phyloP scores from a whole-genome alignment of 768 basidiomycete species.

The Flagelloscypha sp. region DNA sequence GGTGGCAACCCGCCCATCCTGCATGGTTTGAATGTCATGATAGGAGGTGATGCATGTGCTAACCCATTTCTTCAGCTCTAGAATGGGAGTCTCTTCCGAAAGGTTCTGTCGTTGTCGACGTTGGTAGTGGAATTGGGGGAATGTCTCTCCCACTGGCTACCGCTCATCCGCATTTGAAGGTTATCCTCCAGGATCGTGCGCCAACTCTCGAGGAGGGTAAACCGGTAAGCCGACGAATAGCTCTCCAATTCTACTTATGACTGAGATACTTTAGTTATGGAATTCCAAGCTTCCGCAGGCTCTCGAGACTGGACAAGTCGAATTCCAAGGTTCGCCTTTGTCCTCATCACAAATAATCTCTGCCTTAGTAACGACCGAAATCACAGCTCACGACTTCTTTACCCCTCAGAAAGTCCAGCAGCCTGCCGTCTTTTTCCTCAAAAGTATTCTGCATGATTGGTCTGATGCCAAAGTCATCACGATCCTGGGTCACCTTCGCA shows the following conservation, averaged over 20 bases:
- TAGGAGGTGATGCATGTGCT: no score
- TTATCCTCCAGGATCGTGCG: constrained; percentile 11
- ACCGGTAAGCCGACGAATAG: no score
- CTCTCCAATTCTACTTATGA: not conserved
- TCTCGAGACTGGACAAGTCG: constrained; percentile 10
- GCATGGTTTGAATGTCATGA: no score
- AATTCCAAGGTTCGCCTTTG: constrained; percentile 12
- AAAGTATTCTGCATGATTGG: constrained; percentile 33
- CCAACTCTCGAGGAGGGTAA: constrained; percentile 10
- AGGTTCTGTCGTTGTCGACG: constrained; percentile 11
- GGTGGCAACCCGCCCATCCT: no score
- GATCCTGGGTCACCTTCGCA: constrained; percentile 26
- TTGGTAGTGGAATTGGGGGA: constrained; percentile 15
- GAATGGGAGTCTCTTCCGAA: constrained; percentile 13
- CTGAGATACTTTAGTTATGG: constrained; percentile 6
- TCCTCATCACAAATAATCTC: not conserved
- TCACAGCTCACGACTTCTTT: constrained; percentile 29
- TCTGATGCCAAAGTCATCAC: constrained; percentile 20
- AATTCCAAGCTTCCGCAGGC: constrained; percentile 9
- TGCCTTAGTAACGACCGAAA: not conserved
- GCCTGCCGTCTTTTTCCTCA: constrained; percentile 28
- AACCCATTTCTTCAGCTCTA: no score
- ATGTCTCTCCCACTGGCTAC: constrained; percentile 9
- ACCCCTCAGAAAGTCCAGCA: constrained; percentile 24
- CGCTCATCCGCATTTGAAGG: constrained; percentile 3